Evolutionary conservation across 306 rosid species (phyloP).

Genomic region (Lupinus albus): DNA sequence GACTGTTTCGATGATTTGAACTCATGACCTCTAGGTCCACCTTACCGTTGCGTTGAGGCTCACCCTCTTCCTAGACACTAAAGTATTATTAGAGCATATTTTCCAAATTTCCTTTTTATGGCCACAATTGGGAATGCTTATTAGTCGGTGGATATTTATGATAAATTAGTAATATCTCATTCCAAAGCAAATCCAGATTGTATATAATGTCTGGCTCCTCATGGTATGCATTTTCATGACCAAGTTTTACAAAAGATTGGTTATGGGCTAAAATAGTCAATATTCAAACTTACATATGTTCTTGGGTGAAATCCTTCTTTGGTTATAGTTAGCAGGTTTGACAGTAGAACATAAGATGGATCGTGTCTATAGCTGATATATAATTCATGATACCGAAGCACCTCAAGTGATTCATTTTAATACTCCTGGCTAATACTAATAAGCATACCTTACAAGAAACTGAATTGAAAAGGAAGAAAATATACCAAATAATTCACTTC

Average conservation of each 20-base stretch:
- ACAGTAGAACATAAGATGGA: not conserved
- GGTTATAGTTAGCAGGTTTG: not conserved
- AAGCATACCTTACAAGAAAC: not conserved
- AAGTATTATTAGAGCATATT: not conserved
- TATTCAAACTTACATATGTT: not conserved
- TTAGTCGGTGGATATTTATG: not conserved
- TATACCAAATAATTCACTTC: slow-evolving; percentile 2
- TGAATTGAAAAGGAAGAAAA: not conserved
- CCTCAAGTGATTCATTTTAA: not conserved
- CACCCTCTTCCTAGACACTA: not conserved
- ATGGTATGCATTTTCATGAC: not conserved
- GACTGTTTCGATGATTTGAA: too few species aligned
- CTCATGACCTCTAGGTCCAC: too few species aligned
- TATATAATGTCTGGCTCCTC: not conserved
- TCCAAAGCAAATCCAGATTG: not conserved
- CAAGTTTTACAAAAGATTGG: not conserved
- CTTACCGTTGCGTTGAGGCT: too few species aligned
- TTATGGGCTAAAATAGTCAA: not conserved
- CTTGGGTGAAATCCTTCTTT: not conserved
- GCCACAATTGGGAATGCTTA: not conserved
- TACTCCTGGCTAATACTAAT: not conserved
- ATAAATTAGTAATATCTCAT: not conserved
- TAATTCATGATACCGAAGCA: not conserved
- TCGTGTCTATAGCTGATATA: not conserved
- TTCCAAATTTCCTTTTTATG: not conserved